These are phyloP conservation scores for Claviceps africana DNA, from an alignment of 2,329 filamentous ascomycete species.

Conservation along the genomic window DNA sequence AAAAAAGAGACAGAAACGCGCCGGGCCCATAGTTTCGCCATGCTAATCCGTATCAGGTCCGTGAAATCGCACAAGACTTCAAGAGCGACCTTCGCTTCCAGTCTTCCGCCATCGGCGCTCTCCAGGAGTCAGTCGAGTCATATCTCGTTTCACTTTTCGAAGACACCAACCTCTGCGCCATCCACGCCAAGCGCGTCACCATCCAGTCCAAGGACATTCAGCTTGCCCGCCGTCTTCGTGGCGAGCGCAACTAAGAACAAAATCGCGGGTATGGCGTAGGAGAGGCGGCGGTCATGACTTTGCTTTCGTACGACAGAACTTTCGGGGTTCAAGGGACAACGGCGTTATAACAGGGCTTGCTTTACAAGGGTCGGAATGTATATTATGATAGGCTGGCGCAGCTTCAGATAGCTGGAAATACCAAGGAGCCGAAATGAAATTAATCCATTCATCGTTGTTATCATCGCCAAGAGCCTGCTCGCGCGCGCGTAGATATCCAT, in stretches of 20 bases:
- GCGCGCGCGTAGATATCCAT: too few relatives aligned
- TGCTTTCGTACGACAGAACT: constrained; percentile 24
- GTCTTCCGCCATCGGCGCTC: constrained; percentile 89
- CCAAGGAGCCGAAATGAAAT: not conserved
- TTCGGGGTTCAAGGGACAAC: constrained; percentile 28
- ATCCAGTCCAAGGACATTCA: constrained; percentile 98
- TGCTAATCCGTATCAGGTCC: constrained; percentile 37
- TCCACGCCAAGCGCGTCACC: constrained; percentile 98
- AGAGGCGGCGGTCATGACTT: constrained; percentile 25
- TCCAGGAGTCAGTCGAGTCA: constrained; percentile 97
- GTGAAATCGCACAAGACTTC: constrained; percentile 93
- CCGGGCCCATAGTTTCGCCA: too few relatives aligned
- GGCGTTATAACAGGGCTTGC: constrained; percentile 29
- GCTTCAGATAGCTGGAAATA: not conserved
- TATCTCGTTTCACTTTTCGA: constrained; percentile 97
- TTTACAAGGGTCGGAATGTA: constrained; percentile 25
- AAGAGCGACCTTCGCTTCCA: constrained; percentile 96
- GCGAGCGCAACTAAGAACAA: constrained; percentile 72
- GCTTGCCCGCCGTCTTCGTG: constrained; percentile 85
- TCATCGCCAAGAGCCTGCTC: too few relatives aligned
- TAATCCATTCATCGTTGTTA: not conserved
- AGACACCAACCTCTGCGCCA: constrained; percentile 96
- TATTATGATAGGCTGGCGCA: constrained; percentile 14
- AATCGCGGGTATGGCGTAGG: not conserved
- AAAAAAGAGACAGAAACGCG: too few relatives aligned